Base-by-base conservation (phyloP, 331 rosid genomes). In the Phaseolus coccineus region DNA sequence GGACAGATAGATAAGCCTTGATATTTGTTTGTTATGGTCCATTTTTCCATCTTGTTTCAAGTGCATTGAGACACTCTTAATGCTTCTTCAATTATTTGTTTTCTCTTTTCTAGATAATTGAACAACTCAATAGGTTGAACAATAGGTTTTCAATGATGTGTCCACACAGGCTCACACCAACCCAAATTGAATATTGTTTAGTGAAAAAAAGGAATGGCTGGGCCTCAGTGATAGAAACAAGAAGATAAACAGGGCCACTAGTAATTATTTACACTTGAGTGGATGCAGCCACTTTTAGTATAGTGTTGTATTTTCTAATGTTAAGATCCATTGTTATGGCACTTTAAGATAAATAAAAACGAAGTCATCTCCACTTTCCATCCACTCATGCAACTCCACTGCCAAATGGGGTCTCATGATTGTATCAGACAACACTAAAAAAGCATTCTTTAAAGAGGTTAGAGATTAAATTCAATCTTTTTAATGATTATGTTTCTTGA, bases 211-310 rank as follows among this genome's bases (percentile, higher is more conserved):
- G 77, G 72, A 77, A 72, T 24, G 76, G 50, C 24, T 46, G 56
- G 77, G 69, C 39, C 53, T 7, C 33, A 24, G 33, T 53, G 73
- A 65, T 4, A 42, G 13, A 5, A 77, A 68, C 75, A 62, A n/a
- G 63, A n/a, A 50, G 50, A 77, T 48, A 71, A 40, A 27, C 28
- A 61, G 71, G 50, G 37, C 82, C 71, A 71, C 69, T 22, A 51
- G 51, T 59, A 76, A 74, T 83, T 80, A 75, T 78, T 66, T 48
- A 19, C 72, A 69, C 79, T 85, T 30, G 47, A 81, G 74, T 75
- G 81, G 67, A 76, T 42, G 83, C 55, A 70, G 31, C 81, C 72
- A 74, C 89, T 75, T 82, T 39, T 65, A 53, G 72, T 67, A 50
- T 73, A 73, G 72, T 77, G 71, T 61, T 82, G 4, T 40, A 71